Conservation (phyloP, 2,329 filamentous ascomycete species). For the Ceratocystis lukuohia region DNA sequence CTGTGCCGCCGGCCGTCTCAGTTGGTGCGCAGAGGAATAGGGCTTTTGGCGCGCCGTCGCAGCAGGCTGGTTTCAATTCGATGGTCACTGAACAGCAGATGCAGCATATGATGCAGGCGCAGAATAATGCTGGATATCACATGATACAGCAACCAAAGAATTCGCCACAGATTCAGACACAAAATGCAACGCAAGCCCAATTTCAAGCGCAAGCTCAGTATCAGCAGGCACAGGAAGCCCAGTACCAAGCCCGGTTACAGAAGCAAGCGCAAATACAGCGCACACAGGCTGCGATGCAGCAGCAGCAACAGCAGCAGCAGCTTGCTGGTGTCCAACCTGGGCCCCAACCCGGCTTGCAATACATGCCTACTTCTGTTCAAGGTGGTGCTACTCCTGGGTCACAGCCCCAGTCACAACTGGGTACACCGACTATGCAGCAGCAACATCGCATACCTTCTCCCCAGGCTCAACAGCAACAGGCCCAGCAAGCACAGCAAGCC, state of each 20-base stretch:
- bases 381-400: not conserved
- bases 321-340: not conserved
- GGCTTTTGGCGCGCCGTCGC: not conserved
- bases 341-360: not conserved
- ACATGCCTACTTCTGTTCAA: not conserved
- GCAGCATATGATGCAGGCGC: slow-evolving; percentile 22
- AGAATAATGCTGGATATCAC: slow-evolving; percentile 13
- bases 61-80: slow-evolving; percentile 16
- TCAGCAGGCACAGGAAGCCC: slow-evolving; percentile 13
- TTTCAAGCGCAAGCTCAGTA: slow-evolving; percentile 7
- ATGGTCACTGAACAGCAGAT: slow-evolving; percentile 22
- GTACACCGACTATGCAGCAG: slow-evolving; percentile 1
- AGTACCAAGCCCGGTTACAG: slow-evolving; percentile 5
- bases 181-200: slow-evolving; percentile 1
- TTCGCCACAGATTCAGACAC: not conserved
- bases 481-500: not conserved
- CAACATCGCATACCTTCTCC: slow-evolving; percentile 21
- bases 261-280: slow-evolving; percentile 13
- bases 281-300: slow-evolving; percentile 18
- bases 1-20: not conserved
- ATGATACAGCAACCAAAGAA: not conserved
- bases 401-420: not conserved
- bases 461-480: slow-evolving; percentile 22
- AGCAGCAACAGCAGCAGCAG: slow-evolving; percentile 6
- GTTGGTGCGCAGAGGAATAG: not conserved